phyloP scores from a whole-genome alignment of 176 grass and related monocot genomes.

The Cocos nucifera region DNA sequence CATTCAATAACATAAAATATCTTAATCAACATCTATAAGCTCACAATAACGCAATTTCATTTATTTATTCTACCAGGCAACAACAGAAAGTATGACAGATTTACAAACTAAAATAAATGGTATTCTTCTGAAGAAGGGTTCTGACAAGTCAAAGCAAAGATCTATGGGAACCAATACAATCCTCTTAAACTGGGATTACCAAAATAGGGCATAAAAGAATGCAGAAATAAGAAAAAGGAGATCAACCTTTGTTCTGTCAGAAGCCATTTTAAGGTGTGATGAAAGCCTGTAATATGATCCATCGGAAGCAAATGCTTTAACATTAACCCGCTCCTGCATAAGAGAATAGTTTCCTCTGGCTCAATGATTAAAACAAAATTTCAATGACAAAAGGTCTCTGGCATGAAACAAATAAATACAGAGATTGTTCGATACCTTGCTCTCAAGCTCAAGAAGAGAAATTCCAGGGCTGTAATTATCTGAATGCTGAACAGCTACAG shows the following conservation, averaged over 20 bases:
- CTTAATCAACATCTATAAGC: no score
- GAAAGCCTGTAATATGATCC: conserved; percentile 91
- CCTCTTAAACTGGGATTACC: no score
- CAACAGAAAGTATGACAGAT: no score
- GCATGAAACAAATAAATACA: no score
- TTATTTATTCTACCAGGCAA: no score
- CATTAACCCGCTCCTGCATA: conserved; percentile 70
- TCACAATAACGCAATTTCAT: no score
- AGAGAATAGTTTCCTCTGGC: conserved; percentile 12
- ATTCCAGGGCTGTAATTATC: conserved; percentile 67
- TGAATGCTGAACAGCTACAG: conserved; percentile 52
- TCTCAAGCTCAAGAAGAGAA: conserved; percentile 91
- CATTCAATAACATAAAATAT: no score
- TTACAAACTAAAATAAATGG: no score
- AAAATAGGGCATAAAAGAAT: no score
- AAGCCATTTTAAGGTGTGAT: conserved; percentile 91
- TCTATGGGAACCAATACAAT: no score
- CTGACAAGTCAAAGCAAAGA: no score
- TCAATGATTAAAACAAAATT: conserved; percentile 1
- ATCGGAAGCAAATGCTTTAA: conserved; percentile 79
- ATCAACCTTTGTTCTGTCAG: conserved; percentile 92
- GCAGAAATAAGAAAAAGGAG: neutral
- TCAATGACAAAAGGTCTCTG: neutral
- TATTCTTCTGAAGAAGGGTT: no score
- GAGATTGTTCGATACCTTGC: conserved; percentile 41